Evolutionary conservation across 768 basidiomycete species (phyloP).

Genomic region (Butyriboletus loyo): DNA sequence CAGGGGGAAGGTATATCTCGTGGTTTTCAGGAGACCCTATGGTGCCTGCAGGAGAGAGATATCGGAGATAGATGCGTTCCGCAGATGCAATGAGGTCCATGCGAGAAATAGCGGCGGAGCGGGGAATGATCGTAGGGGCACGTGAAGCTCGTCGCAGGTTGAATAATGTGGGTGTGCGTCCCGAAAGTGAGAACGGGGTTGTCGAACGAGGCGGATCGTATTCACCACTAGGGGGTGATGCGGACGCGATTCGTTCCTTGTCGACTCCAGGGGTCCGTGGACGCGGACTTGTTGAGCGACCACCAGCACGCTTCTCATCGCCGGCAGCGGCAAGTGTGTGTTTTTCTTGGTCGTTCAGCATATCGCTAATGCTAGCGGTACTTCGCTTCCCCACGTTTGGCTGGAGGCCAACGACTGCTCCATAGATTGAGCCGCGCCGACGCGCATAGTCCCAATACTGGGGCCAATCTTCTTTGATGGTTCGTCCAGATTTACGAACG

Average conservation of each 20-base stretch:
- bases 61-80: constrained; percentile 93
- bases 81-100: constrained; percentile 89
- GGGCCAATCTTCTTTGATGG: constrained; percentile 97
- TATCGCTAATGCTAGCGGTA: constrained; percentile 75
- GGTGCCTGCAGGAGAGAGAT: constrained; percentile 79
- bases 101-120: constrained; percentile 86
- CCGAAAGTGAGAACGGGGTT: constrained; percentile 76
- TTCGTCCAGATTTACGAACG: constrained; percentile 88
- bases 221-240: constrained; percentile 47
- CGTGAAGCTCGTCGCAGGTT: constrained; percentile 74
- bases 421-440: constrained; percentile 88
- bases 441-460: constrained; percentile 96
- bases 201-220: constrained; percentile 59
- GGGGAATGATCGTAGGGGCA: constrained; percentile 92
- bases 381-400: constrained; percentile 67
- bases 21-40: constrained; percentile 85
- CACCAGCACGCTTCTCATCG: constrained; percentile 48
- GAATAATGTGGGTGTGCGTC: constrained; percentile 75
- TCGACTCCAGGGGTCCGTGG: constrained; percentile 38
- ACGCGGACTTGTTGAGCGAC: constrained; percentile 58
- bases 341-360: constrained; percentile 69
- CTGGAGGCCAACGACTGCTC: constrained; percentile 78
- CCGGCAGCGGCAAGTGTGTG: constrained; percentile 48
- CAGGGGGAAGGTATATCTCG: constrained; percentile 95
- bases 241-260: constrained; percentile 40